Evolutionary conservation across 768 basidiomycete species (phyloP).

Genomic region (Pleurotus salmoneostramineus): DNA sequence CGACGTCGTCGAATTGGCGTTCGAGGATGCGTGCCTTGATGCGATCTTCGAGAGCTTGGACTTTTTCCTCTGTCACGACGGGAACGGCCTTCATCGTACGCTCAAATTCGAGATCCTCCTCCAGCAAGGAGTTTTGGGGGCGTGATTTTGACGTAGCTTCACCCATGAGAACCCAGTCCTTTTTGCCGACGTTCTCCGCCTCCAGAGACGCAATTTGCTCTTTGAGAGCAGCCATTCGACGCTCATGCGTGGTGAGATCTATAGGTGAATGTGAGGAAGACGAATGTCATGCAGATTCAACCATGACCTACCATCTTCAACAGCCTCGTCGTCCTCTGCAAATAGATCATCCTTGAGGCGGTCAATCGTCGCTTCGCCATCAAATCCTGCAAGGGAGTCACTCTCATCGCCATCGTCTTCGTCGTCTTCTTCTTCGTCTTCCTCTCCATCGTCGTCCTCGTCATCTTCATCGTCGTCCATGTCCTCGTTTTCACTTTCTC

Average conservation of each 20-base stretch:
- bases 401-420: constrained; percentile 22
- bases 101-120: constrained; percentile 95
- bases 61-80: constrained; percentile 83
- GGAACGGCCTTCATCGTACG: constrained; percentile 84
- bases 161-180: constrained; percentile 92
- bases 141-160: constrained; percentile 81
- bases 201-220: constrained; percentile 83
- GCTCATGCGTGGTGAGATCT: constrained; percentile 79
- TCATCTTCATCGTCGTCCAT: constrained; percentile 51
- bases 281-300: too few species aligned
- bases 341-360: constrained; percentile 64
- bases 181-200: constrained; percentile 79
- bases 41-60: constrained; percentile 78
- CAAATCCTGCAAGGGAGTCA: constrained; percentile 24
- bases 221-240: constrained; percentile 65
- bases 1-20: constrained; percentile 86
- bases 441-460: constrained; percentile 21
- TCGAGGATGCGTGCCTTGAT: constrained; percentile 90
- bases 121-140: constrained; percentile 88
- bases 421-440: constrained; percentile 21
- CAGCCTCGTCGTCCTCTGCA: constrained; percentile 24
- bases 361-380: constrained; percentile 41
- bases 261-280: constrained; percentile 9
- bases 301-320: constrained; percentile 16
- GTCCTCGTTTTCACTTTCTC: constrained; percentile 29